These are phyloP conservation scores for Madurella fahalii DNA, from an alignment of 2,329 filamentous ascomycete genomes.

Conservation along the genomic window DNA sequence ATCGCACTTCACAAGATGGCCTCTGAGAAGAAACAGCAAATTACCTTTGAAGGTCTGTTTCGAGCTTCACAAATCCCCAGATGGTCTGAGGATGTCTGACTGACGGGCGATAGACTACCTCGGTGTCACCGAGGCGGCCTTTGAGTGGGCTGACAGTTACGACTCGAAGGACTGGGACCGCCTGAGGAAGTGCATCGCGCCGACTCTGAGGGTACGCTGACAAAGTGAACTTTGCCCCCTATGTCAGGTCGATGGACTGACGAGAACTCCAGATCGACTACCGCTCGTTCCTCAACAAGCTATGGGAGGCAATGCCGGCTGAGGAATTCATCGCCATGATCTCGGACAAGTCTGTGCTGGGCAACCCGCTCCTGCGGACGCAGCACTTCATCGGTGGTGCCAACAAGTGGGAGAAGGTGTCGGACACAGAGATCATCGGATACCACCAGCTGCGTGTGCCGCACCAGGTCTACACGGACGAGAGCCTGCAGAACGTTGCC, in stretches of 20 bases:
- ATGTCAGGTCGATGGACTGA: constrained; percentile 8
- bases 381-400: constrained; percentile 61
- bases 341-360: constrained; percentile 52
- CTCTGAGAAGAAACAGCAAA: constrained; percentile 22
- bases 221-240: background rate
- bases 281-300: constrained; percentile 56
- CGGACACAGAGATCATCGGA: constrained; percentile 56
- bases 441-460: constrained; percentile 59
- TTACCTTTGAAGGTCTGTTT: constrained; percentile 27
- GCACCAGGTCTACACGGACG: constrained; percentile 57
- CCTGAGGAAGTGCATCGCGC: constrained; percentile 58
- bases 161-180: constrained; percentile 63
- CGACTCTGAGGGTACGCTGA: constrained; percentile 46
- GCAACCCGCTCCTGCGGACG: constrained; percentile 58
- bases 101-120: constrained; percentile 47
- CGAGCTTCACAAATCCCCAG: background rate
- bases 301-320: constrained; percentile 59
- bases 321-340: constrained; percentile 60
- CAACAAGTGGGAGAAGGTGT: constrained; percentile 52
- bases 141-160: constrained; percentile 63
- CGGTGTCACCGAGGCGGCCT: constrained; percentile 46
- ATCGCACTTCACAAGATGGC: constrained; percentile 20
- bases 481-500: constrained; percentile 42
- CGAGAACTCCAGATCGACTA: constrained; percentile 64
- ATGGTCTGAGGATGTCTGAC: constrained; percentile 46